phyloP scores from a whole-genome alignment of 768 basidiomycete species.

The Mycena kentingensis region DNA sequence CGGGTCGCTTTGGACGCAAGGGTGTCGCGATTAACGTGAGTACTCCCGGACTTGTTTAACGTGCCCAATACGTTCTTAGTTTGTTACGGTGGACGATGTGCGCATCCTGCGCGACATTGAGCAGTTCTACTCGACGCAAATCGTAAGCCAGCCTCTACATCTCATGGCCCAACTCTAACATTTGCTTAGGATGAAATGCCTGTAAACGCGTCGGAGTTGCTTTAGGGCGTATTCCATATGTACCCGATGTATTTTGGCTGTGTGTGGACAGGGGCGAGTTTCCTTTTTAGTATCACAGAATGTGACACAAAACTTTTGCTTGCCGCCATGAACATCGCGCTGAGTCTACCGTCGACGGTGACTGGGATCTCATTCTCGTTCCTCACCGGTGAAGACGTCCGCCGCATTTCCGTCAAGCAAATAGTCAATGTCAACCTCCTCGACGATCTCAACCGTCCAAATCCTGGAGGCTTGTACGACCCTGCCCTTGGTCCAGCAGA shows the following conservation, averaged over 20 bases:
- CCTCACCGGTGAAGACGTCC: constrained; percentile 83
- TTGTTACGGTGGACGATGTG: constrained; percentile 93
- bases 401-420: constrained; percentile 96
- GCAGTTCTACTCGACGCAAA: constrained; percentile 96
- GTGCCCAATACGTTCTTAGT: constrained; percentile 45
- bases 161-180: constrained; percentile 10
- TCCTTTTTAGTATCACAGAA: constrained; percentile 8
- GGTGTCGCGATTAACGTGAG: constrained; percentile 98
- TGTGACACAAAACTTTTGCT: background rate
- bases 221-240: constrained; percentile 49
- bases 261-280: too few species aligned
- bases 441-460: constrained; percentile 92
- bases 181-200: constrained; percentile 91
- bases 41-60: constrained; percentile 19
- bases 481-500: constrained; percentile 91
- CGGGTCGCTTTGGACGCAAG: constrained; percentile 97
- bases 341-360: constrained; percentile 84
- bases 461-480: constrained; percentile 91
- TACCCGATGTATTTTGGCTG: constrained; percentile 10
- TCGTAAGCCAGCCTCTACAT: constrained; percentile 51
- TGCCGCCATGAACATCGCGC: constrained; percentile 80
- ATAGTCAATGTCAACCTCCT: constrained; percentile 91
- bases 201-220: constrained; percentile 95
- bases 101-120: constrained; percentile 97
- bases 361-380: constrained; percentile 90